These are phyloP conservation scores for Coccomyxa subellipsoidea DNA, from an alignment of 163 green algal species.

Conservation along the genomic window DNA sequence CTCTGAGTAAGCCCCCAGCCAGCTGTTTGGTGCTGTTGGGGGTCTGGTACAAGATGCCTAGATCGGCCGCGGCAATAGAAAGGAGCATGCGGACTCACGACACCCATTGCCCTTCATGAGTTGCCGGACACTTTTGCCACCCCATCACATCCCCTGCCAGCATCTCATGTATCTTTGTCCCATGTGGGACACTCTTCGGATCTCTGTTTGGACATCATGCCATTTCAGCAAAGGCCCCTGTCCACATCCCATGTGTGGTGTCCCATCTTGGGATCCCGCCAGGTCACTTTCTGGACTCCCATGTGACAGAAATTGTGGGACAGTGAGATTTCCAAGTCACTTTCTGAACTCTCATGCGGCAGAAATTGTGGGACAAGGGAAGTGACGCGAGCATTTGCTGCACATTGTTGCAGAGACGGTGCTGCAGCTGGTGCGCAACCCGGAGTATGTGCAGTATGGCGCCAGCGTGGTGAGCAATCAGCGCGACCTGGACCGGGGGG, in stretches of 20 bases:
- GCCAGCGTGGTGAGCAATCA: conserved; percentile 42
- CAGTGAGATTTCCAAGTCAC: no score
- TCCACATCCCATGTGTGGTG: no score
- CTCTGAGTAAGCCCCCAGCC: conserved; percentile 3
- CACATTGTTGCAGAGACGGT: conserved; percentile 66
- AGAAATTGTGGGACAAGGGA: no score
- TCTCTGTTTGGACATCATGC: no score
- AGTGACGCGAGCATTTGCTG: no score
- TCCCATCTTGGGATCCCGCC: no score
- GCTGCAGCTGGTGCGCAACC: conserved; percentile 80
- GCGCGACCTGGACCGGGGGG: conserved; percentile 61
- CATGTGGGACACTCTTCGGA: not conserved
- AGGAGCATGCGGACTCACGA: not conserved
- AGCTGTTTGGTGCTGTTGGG: not conserved
- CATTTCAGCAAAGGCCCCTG: no score
- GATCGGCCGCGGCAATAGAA: not conserved
- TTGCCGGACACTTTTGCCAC: not conserved
- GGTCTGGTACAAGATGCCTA: conserved; percentile 10
- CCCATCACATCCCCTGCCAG: not conserved
- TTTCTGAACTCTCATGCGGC: no score
- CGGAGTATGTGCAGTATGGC: conserved; percentile 80
- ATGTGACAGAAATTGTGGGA: no score
- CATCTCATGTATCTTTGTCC: not conserved
- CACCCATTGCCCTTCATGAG: conserved; percentile 9
- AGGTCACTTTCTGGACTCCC: no score